Base-by-base conservation (phyloP, 768 basidiomycete genomes). In the Tylopilus felleus region DNA sequence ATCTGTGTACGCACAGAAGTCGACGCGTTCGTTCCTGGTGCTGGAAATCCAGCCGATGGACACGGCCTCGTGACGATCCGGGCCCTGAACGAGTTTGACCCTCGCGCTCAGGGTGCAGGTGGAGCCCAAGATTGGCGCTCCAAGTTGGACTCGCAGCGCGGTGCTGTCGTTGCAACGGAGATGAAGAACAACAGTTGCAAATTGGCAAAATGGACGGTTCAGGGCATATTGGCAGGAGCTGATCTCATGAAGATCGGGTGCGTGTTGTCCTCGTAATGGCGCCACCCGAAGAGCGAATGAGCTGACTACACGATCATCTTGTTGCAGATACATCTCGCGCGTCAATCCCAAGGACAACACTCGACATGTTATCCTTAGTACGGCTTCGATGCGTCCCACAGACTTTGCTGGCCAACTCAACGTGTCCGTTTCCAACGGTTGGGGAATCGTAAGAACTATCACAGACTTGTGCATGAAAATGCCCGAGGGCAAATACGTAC, bases 161-260 rank as follows among this genome's bases (percentile, higher is more conserved):
- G 97, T 58, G 97, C 97, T 2, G 96, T 99, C 40, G 94, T 98
- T 55, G 93, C 97, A 33, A 95, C 93, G 23, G 97, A 99, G 78
- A 98, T 98, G 97, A 99, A 98, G 78, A 99, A 99, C 74, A 99
- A 99, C 75, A 91, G 88, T 63, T 94, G 88, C 75, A 99, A 99
- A 72, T 81, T 99, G 27, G 94, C 95, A 19, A 89, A 96, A 65
- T 99, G 96, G 94, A 87, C 96, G 0, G 91, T 98, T 17, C 94
- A 98, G 76, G 90, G 90, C 66, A 80, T 98, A 36, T 77, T 99
- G 33, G 93, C 97, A 41, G 97, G 97, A 41, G 96, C 94, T 21
- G 97, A 98, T 47, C 74, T 86, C 56, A 88, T 98, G 86, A 99
- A 98, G 76, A 93, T 98, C 67, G 96, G 95, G 93, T 96, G 61